A percentile compares a stretch with the other conserved stretches of the same genome.
These are phyloP conservation scores for Phoma herbarum DNA, from an alignment of 2,329 filamentous ascomycete species.

Conservation along the genomic window DNA sequence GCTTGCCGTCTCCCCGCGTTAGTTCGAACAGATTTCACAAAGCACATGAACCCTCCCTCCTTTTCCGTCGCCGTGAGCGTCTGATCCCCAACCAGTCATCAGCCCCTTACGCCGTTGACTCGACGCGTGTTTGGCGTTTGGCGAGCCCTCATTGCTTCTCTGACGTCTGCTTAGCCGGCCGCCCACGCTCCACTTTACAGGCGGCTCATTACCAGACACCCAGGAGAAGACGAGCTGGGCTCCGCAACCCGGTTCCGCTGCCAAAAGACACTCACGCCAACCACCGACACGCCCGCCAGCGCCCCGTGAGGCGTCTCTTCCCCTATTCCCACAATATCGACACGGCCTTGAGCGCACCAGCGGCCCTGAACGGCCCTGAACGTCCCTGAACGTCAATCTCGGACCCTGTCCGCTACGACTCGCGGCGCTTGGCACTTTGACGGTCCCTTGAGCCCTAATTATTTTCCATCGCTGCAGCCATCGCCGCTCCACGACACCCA, in stretches of 20 bases:
- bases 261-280: conserved; percentile 28
- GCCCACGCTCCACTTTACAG: conserved; percentile 31
- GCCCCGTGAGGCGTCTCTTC: conserved; percentile 30
- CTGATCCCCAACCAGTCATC: conserved; percentile 2
- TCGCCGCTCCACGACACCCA: conserved; percentile 28
- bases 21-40: conserved; percentile 18
- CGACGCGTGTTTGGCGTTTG: conserved; percentile 19
- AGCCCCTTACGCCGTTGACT: conserved; percentile 20
- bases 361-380: conserved; percentile 3
- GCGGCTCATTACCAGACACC: conserved; percentile 17
- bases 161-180: conserved; percentile 28
- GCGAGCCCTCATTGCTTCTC: conserved; percentile 8
- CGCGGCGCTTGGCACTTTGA: conserved; percentile 18
- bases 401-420: conserved; percentile 24
- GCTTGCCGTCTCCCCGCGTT: conserved; percentile 21
- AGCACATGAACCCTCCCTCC: conserved; percentile 6
- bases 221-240: conserved; percentile 36
- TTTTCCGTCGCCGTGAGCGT: conserved; percentile 1
- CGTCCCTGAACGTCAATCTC: conserved; percentile 30
- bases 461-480: conserved; percentile 32
- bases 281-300: conserved; percentile 29
- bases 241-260: conserved; percentile 30
- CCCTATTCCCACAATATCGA: conserved; percentile 23
- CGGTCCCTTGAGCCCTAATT: conserved; percentile 34
- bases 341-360: conserved; percentile 4